Percentiles rank a stretch among this genome's conserved stretches.
Evolutionary conservation across 2,329 filamentous ascomycete genomes (phyloP).

Genomic region (Venturia nashicola): DNA sequence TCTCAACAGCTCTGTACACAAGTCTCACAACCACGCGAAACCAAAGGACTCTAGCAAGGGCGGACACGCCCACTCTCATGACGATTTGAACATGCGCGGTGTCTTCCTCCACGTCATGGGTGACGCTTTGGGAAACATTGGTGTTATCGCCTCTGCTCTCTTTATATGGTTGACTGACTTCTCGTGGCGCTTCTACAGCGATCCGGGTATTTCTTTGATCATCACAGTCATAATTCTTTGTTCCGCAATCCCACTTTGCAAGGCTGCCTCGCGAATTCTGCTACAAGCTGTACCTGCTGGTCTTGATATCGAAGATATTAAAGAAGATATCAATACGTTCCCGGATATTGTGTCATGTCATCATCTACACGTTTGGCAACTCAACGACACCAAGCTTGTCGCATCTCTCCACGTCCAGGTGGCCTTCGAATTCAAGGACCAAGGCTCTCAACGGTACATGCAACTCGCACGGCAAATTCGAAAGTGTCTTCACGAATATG

Average conservation of each 20-base stretch:
- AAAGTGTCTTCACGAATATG: conserved; percentile 84
- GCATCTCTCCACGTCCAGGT: conserved; percentile 91
- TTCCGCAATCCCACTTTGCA: conserved; percentile 67
- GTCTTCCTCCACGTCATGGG: conserved; percentile 62
- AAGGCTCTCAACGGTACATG: conserved; percentile 76
- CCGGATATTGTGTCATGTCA: conserved; percentile 84
- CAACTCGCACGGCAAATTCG: conserved; percentile 69
- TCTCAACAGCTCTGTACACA: conserved; percentile 12
- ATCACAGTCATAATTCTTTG: conserved; percentile 70
- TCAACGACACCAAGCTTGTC: conserved; percentile 88
- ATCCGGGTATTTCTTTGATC: conserved; percentile 83
- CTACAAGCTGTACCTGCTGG: conserved; percentile 88
- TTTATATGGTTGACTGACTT: conserved; percentile 86
- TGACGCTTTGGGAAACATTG: conserved; percentile 75
- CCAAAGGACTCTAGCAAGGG: conserved; percentile 32
- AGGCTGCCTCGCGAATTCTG: conserved; percentile 73
- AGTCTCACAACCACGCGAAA: conserved; percentile 18
- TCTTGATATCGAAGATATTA: conserved; percentile 78
- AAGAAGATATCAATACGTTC: conserved; percentile 76
- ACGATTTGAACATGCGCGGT: conserved; percentile 86
- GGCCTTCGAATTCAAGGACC: conserved; percentile 74
- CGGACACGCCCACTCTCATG: conserved; percentile 64
- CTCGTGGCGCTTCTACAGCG: conserved; percentile 73
- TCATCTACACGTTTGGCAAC: conserved; percentile 95
- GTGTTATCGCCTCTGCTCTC: conserved; percentile 70